These are phyloP conservation scores for Fomitopsis pulvina DNA, from an alignment of 768 basidiomycete species.

Conservation along the genomic window DNA sequence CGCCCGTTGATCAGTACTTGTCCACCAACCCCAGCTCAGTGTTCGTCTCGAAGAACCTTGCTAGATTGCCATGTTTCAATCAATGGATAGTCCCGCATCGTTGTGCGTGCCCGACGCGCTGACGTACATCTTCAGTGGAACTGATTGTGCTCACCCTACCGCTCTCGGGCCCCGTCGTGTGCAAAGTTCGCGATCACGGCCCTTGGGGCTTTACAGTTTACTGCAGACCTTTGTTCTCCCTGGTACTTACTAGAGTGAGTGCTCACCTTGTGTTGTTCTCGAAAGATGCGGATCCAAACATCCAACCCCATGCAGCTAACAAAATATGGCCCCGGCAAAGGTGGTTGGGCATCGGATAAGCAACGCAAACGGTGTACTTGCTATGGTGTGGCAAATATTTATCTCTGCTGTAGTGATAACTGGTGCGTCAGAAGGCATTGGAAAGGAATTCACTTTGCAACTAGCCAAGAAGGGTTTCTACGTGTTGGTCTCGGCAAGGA, in stretches of 20 bases:
- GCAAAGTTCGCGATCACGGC: slow-evolving; percentile 52
- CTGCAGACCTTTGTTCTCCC: slow-evolving; percentile 70
- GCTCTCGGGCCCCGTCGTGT: slow-evolving; percentile 50
- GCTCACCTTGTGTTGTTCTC: not conserved
- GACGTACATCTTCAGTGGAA: no score
- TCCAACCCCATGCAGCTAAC: slow-evolving; percentile 67
- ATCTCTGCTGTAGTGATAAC: slow-evolving; percentile 59
- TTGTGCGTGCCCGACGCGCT: no score
- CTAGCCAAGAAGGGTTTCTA: slow-evolving; percentile 87
- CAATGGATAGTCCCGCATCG: no score
- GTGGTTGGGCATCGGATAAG: slow-evolving; percentile 95
- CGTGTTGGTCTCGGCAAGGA: slow-evolving; percentile 77
- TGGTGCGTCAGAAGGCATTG: slow-evolving; percentile 94
- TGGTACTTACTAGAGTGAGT: slow-evolving; percentile 61
- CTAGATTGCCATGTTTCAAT: no score
- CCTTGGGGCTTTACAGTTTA: slow-evolving; percentile 51
- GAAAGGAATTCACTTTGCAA: slow-evolving; percentile 88
- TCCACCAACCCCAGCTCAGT: no score
- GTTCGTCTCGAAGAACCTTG: no score
- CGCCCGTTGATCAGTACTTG: no score
- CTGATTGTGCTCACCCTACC: no score
- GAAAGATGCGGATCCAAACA: no score
- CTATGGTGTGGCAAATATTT: no score
- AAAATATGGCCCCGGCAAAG: slow-evolving; percentile 75
- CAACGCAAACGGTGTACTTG: no score